These are phyloP conservation scores for Extremus antarcticus DNA, from an alignment of 495 filamentous ascomycete genomes.

Conservation along the genomic window DNA sequence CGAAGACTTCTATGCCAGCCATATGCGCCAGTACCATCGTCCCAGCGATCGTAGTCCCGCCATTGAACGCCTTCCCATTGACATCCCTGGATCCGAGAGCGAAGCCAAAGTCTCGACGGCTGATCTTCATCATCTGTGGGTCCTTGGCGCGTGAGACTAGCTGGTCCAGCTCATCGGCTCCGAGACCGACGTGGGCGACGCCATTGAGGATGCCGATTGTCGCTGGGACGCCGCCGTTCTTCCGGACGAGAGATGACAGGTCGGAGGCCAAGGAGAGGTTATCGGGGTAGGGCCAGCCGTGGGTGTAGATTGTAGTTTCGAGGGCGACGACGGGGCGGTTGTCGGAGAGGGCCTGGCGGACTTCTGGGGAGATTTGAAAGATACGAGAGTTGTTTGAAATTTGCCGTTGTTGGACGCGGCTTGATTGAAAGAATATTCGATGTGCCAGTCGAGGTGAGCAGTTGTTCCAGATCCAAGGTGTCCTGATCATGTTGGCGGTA, in stretches of 20 bases:
- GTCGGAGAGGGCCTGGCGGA: constrained; percentile 61
- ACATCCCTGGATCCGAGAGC: constrained; percentile 59
- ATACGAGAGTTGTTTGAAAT: constrained; percentile 38
- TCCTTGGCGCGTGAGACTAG: constrained; percentile 56
- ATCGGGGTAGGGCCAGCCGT: constrained; percentile 78
- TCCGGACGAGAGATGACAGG: constrained; percentile 66
- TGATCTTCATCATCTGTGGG: constrained; percentile 63
- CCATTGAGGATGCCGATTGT: constrained; percentile 80
- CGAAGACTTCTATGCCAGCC: constrained; percentile 87
- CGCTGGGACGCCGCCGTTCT: constrained; percentile 79
- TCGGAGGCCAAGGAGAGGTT: constrained; percentile 58
- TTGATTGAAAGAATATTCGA: neutral
- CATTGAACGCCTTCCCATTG: constrained; percentile 56
- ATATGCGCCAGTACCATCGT: constrained; percentile 83
- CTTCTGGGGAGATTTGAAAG: constrained; percentile 70
- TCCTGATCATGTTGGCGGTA: neutral
- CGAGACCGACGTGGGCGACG: constrained; percentile 68
- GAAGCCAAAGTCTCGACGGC: constrained; percentile 73
- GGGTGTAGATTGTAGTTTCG: constrained; percentile 82
- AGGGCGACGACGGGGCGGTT: constrained; percentile 73
- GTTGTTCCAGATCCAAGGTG: neutral
- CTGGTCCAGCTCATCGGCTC: constrained; percentile 53
- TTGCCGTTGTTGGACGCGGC: neutral
- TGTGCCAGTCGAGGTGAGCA: neutral
- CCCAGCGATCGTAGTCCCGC: constrained; percentile 84